Base-by-base conservation (phyloP, 2,329 filamentous ascomycete genomes). In the Fusarium pilosicola region DNA sequence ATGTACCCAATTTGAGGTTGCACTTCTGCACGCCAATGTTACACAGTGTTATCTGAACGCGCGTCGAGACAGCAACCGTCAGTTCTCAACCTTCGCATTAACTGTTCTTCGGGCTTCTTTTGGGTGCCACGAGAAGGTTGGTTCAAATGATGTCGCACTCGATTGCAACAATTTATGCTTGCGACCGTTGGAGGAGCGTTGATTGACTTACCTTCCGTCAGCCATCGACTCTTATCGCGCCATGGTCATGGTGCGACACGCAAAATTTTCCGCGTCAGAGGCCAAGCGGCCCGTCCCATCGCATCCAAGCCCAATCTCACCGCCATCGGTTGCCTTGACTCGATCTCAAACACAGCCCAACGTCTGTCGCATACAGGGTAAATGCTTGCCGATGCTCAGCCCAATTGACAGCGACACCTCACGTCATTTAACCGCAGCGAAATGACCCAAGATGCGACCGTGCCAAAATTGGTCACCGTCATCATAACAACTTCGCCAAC, bases 401-500 rank as follows among this genome's bases (percentile, higher is more conserved):
- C 24, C 3, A 36, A 48, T 57, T 28, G 24, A 58, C 8, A 38
- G 14, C n/a, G 24, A 24, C 8, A 12, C 14, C n/a, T 41, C 36
- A 36, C 42, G 24, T 42, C 46, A 45, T n/a, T 26, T 2, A n/a
- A 22, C 3, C 14, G 7, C 24, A 28, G 10, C 34, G 45, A 39
- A 38, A 77, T 77, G 75, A 39, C 64, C 17, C 58, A 60, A 18
- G 26, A 62, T 24, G 14, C 26, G 18, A 39, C 32, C 17, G 46
- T 67, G 42, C 66, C 60, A n/a, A 60, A 46, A 18, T 30, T 66
- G 9, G 44, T 79, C 28, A 82, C 81, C 2, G 74, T 82, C 24
- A 83, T 89, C 54, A 83, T 89, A 71, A 89, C 88, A 3, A 89
- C 87, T 0, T 89, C 88, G 6, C 84, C 87, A 1, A 89, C 87